A percentile compares a stretch with the other conserved stretches of the same genome.
phyloP scores from a whole-genome alignment of 805 yeast species.

The Saturnispora silvae region DNA sequence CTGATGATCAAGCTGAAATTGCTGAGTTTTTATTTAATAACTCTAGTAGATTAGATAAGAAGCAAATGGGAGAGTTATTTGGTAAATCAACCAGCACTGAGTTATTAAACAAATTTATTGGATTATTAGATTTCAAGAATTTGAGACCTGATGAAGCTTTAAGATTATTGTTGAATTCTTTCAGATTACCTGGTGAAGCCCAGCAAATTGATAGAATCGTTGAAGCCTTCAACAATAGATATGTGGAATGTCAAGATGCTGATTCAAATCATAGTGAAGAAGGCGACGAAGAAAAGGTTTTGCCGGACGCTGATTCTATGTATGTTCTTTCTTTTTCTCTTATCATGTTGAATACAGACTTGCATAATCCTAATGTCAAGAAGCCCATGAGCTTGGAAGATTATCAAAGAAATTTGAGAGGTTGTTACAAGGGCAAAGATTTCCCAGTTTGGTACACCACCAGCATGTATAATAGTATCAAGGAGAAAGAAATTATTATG shows the following conservation, averaged over 20 bases:
- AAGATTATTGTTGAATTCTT: conserved; percentile 67
- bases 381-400: conserved; percentile 83
- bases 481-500: conserved; percentile 84
- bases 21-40: conserved; percentile 69
- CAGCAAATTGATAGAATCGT: conserved; percentile 92
- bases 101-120: conserved; percentile 54
- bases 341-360: conserved; percentile 88
- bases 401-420: conserved; percentile 69
- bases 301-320: conserved; percentile 77
- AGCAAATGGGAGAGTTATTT: conserved; percentile 73
- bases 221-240: conserved; percentile 75
- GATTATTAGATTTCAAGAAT: conserved; percentile 61
- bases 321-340: conserved; percentile 85
- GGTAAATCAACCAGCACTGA: conserved; percentile 63
- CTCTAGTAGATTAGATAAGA: conserved; percentile 78
- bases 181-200: conserved; percentile 94
- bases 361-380: conserved; percentile 86
- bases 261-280: conserved; percentile 18
- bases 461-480: conserved; percentile 69
- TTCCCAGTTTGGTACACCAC: conserved; percentile 81
- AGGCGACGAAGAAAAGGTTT: conserved; percentile 35
- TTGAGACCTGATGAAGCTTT: conserved; percentile 90
- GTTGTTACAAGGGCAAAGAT: conserved; percentile 64
- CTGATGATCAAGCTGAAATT: conserved; percentile 44
- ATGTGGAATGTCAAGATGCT: conserved; percentile 48